phyloP scores from a whole-genome alignment of 257 asterid species.

The Jacaranda mimosifolia region DNA sequence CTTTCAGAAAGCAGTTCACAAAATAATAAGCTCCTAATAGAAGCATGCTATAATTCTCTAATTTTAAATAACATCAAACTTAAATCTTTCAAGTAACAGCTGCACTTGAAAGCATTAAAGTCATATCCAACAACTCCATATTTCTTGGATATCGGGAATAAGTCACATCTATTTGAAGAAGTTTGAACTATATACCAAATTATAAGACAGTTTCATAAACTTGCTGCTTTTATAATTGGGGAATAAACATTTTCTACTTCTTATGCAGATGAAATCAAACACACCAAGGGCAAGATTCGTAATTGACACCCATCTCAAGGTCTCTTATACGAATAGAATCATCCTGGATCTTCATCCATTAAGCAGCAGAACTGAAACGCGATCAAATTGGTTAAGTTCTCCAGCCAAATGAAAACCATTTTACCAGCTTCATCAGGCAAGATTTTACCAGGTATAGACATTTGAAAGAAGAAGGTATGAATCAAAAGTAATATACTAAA shows the following conservation, averaged over 20 bases:
- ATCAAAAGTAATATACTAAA: neutral
- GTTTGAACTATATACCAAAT: neutral
- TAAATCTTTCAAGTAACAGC: neutral
- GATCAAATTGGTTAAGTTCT: slow-evolving; percentile 33
- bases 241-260: neutral
- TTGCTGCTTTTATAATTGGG: neutral
- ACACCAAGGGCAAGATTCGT: slow-evolving; percentile 2
- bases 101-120: too few relatives aligned
- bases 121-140: too few relatives aligned
- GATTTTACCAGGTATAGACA: slow-evolving; percentile 16
- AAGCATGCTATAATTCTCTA: neutral
- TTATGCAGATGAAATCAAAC: slow-evolving; percentile 12
- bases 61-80: neutral
- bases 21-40: slow-evolving; percentile 20
- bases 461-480: slow-evolving; percentile 21
- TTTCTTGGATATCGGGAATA: neutral
- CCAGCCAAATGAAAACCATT: slow-evolving; percentile 14
- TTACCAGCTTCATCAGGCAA: neutral
- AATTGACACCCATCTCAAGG: neutral
- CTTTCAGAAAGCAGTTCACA: slow-evolving; percentile 22
- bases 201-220: neutral
- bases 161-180: neutral
- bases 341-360: neutral
- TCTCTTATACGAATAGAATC: slow-evolving; percentile 9
- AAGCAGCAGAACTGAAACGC: slow-evolving; percentile 1